Base-by-base conservation (phyloP, 2,329 filamentous ascomycete genomes). In the Ophidiomyces ophidiicola region DNA sequence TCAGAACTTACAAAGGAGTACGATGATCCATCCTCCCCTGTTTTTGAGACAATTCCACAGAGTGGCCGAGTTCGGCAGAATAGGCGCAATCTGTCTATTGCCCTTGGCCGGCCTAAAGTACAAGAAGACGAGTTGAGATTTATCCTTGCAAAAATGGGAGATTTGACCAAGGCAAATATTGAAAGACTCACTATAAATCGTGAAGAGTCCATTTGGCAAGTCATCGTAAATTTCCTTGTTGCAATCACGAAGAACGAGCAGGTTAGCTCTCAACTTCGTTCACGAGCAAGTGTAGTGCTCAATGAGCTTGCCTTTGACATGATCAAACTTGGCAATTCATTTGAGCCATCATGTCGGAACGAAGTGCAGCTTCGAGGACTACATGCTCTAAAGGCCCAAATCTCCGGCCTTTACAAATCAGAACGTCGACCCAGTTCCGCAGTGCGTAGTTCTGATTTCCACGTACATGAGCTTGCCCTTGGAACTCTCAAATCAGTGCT, bases 401-500 rank as follows among this genome's bases (percentile, higher is more conserved):
- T 85, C 21, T 49, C 63, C 1, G 68, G 72, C 3, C 58, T 88
- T 0, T 72, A 79, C 45, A 60, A 63, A 17, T 61, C 65, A 6
- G 65, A 72, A 20, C 65, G 71, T 2, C 63, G 70, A 6, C 62
- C 62, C 1, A 72, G 73, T 1, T 71, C 80, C 0, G 66, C 72
- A 2, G 71, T 68, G 7, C 73, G 76, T 39, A 62, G 75, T 0
- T 76, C 76, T 0, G 80, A 90, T 48, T 64, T 84, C 12, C 81
- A 90, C 40, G 82, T 93, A 11, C 85, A 94, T 55, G 79, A 79
- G 46, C 76, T 82, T 38, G 70, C 83, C 17, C 70, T 94, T 1
- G 84, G 93, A 47, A 80, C 82, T 0, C 65, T 94, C 5, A 86
- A 85, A 56, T 78, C 71, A 40, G 75, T 94, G 14, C 69, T 98